phyloP scores from a whole-genome alignment of 805 yeast species.

The Candida stauntonica region DNA sequence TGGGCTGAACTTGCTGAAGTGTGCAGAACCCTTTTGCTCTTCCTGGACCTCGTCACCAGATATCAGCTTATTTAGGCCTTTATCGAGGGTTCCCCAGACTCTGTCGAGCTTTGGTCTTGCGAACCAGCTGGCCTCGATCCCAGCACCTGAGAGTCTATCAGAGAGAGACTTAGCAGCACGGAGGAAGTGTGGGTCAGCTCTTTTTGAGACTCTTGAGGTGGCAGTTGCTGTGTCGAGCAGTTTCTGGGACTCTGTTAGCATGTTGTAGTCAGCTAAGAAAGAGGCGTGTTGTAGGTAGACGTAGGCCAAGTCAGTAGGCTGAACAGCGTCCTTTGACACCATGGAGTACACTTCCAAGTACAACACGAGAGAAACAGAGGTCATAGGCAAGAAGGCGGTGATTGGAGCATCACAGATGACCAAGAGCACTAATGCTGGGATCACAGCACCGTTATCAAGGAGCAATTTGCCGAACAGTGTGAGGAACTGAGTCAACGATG shows the following conservation, averaged over 20 bases:
- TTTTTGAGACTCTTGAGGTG: constrained; percentile 36
- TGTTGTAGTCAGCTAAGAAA: constrained; percentile 64
- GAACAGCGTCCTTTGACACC: constrained; percentile 23
- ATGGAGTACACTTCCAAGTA: constrained; percentile 27
- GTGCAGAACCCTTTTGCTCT: constrained; percentile 39
- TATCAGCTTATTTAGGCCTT: constrained; percentile 71
- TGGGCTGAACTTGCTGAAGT: constrained; percentile 70
- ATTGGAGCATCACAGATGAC: constrained; percentile 45
- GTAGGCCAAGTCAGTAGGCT: constrained; percentile 43
- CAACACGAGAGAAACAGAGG: constrained; percentile 27
- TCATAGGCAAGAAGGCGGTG: constrained; percentile 21
- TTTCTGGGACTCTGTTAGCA: constrained; percentile 52
- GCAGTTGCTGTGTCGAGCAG: constrained; percentile 51
- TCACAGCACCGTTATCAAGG: constrained; percentile 26
- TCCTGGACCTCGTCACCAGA: constrained; percentile 71
- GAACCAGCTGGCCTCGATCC: constrained; percentile 64
- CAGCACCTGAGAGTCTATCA: constrained; percentile 44
- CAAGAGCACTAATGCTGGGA: constrained; percentile 43
- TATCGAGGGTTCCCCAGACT: constrained; percentile 86
- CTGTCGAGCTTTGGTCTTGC: constrained; percentile 73
- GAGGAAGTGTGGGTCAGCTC: constrained; percentile 31
- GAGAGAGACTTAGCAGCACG: constrained; percentile 35
- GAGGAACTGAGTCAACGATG: constrained; percentile 37
- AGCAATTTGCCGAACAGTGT: constrained; percentile 49
- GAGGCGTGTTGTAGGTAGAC: constrained; percentile 66